Base-by-base conservation (phyloP, 2,329 filamentous ascomycete species). In the Myotisia sp. region DNA sequence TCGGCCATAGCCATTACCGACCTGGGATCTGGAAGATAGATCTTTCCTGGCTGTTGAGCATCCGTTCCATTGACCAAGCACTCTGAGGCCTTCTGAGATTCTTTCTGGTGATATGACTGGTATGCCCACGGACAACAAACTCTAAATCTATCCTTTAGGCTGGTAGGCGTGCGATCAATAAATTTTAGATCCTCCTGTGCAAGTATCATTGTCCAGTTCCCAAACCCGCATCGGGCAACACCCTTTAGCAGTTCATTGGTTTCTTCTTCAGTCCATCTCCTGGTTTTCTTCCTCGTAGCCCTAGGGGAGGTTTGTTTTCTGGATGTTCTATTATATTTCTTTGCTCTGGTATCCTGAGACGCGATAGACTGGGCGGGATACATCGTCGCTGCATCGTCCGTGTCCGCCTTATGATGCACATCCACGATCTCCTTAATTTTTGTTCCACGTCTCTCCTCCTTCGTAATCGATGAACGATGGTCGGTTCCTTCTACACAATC, bases 141-240 rank as follows among this genome's bases (percentile, higher is more conserved):
- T 28, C 69, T 62, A 41, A 71, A 71, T 33, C 62, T 60, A 42
- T 78, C 74, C 53, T 77, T 78, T 30, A 78, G 50, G 44, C 77
- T 74, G 16, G 73, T 64, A 6, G 71, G 65, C n/a, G 65, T 74
- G 18, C 74, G 60, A 7, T 64, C 59, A 39, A 71, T 62, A 47
- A 78, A 77, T 3, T 55, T 56, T 38, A 71, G 68, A 21, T 73
- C 68, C 10, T 65, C 51, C 42, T 70, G 67, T 3, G 68, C 59
- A 17, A 76, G 49, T 12, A 78, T 76, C 42, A 66, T 67, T 37
- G 72, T 76, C 74, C 74, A 78, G 41, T 65, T 74, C 3, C 74
- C 74, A 39, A 76, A 70, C 2, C 73, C 74, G 44, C 70, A 74
- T 41, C 63, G 67, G 23, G 67, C 62, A 6, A 76, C 73, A 0